Evolutionary conservation across 1,139 yeast genomes (phyloP), one percentile per base, ranked within the genome.

Genomic region (Suhomyces panamericanus): DNA sequence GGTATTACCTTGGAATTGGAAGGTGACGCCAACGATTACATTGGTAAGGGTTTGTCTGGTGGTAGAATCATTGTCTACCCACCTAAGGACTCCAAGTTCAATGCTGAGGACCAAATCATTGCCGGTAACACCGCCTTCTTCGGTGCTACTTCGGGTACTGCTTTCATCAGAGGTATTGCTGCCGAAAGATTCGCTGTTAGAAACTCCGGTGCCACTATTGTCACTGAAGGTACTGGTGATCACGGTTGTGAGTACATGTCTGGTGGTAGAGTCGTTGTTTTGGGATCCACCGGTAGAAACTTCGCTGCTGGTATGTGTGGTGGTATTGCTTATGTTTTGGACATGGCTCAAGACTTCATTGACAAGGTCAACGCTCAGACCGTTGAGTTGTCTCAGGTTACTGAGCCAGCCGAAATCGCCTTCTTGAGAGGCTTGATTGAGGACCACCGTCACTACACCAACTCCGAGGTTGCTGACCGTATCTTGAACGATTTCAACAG

Each of bases 291-390:
- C 60, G 98, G 96, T 49, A 83, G 98, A 56, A 87, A 90, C 74
- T 93, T 93, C 67, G 98, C 97, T 37, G 96, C 99, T 46, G 99
- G 99, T 77, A 95, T 95, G 88, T 91, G 97, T 59, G 99, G 99
- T 70, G 99, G 99, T 81, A 93, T 93, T 66, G 96, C 96, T 28
- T 93, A 93, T 63, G 97, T 95, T 49, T 77, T 91, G 59, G 96
- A 91, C 60, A 87, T 93, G 78, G 97, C 95, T 43, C 96, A 91
- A 64, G 96, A 90, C 63, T 91, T 93, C 61, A 70, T 75, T 53
- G 83, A 83, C 50, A 86, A 86, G 70, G 91, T 88, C 55, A 93
- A 93, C 70, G 64, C 72, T 39, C 93, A 85, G 54, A 84, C 89
- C 57, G 93, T 93, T 57, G 97, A 87, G 59, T 78, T 93, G 48